Base-by-base conservation (phyloP, 306 rosid genomes). In the Corylus americana region DNA sequence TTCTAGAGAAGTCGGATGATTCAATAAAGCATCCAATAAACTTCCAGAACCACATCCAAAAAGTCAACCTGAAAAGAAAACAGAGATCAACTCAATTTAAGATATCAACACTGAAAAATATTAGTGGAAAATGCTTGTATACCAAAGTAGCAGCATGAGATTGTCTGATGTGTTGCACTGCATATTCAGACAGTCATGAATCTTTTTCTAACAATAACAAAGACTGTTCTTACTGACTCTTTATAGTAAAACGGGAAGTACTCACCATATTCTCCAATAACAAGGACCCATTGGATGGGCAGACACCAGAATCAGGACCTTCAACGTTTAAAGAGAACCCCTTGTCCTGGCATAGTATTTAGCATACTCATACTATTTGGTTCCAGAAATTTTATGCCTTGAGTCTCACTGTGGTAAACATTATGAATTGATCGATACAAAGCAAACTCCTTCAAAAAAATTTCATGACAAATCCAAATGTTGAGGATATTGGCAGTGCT, bases 21-120 rank as follows among this genome's bases (percentile, higher is more conserved):
- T 93, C 80, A 93, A 77, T 76, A 95, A 79, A 58, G 98, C 91
- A 77, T 95, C 99, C 92, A 95, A 87, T 85, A 95, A 91, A 83
- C 99, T 93, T 83, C 99, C 99, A 77, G 99, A 87, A 73, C 99
- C 99, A 86, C 99, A 93, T 80, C 99, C 99, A 22, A 22, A 78
- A 95, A 95, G 87, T 95, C 99, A 87, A 93, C 89, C 99, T 95
- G 91, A 29, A 74, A 79, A 71, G 55, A 72, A 74, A 67, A 77
- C 55, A 63, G 88, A 77, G 48, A 84, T 87, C 71, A 84, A 84
- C 78, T 51, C 79, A 47, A 70, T 50, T 78, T 22, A 39, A 61
- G 67, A 57, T 11, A 51, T 49, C 79, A 71, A 78, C 54, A 81
- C 9, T 27, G 53, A 75, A 71, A 78, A 77, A 48, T 27, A 10